Conservation (phyloP, 2,329 filamentous ascomycete genomes). For the Escovopsis weberi region DNA sequence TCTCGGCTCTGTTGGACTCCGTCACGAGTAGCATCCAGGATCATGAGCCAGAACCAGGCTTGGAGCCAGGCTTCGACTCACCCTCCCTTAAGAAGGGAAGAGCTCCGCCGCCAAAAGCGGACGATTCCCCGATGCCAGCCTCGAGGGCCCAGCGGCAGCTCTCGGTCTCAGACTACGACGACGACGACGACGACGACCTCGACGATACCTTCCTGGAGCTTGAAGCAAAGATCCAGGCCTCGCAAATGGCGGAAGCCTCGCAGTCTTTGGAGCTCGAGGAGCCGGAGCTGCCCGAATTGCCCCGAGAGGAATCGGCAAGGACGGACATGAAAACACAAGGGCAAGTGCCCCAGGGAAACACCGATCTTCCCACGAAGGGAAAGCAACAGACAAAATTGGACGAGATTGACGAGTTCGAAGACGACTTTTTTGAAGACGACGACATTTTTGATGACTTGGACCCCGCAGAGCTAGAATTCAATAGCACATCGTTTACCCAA, state of each 20-base stretch:
- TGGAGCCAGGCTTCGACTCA: constrained; percentile 20
- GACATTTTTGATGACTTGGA: constrained; percentile 11
- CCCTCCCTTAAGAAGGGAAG: constrained; percentile 30
- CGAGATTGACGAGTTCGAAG: constrained; percentile 53
- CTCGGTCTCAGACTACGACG: constrained; percentile 32
- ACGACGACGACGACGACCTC: constrained; percentile 37
- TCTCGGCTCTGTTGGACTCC: constrained; percentile 51
- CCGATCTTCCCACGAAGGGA: not conserved
- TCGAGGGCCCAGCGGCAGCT: no score
- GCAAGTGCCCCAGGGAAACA: not conserved
- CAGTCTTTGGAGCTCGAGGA: not conserved
- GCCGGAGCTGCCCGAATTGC: not conserved
- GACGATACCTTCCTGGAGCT: constrained; percentile 44
- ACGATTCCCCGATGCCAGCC: constrained; percentile 10
- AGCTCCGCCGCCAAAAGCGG: constrained; percentile 9
- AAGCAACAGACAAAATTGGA: constrained; percentile 14
- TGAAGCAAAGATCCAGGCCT: constrained; percentile 26
- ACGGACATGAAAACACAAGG: not conserved
- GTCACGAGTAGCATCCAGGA: constrained; percentile 41
- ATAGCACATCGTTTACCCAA: constrained; percentile 1
- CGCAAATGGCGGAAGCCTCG: constrained; percentile 18
- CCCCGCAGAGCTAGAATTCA: constrained; percentile 7
- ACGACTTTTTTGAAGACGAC: constrained; percentile 39
- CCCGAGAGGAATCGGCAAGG: no score
- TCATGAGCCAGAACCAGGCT: constrained; percentile 18